phyloP scores from a whole-genome alignment of 1,284 basidiomycete genomes.

The Ustilago sp. region DNA sequence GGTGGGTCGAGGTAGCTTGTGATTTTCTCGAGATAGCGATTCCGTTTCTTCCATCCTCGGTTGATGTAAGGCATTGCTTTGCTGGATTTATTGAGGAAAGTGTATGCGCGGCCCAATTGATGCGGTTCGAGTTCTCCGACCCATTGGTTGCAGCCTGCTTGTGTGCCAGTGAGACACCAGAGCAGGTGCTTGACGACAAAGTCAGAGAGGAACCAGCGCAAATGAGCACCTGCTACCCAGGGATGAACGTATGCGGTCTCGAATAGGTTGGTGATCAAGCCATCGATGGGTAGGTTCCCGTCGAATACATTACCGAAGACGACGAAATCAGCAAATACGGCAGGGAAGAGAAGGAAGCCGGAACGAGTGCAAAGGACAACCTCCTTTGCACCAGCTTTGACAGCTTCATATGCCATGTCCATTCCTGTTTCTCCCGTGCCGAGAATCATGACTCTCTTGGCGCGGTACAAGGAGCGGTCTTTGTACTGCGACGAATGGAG shows the following conservation, averaged over 20 bases:
- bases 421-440: slow-evolving; percentile 76
- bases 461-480: slow-evolving; percentile 54
- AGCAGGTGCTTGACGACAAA: slow-evolving; percentile 76
- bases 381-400: slow-evolving; percentile 74
- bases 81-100: slow-evolving; percentile 71
- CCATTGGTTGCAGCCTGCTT: slow-evolving; percentile 79
- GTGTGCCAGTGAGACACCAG: slow-evolving; percentile 76
- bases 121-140: slow-evolving; percentile 76
- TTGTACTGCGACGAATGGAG: slow-evolving; percentile 61
- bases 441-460: slow-evolving; percentile 55
- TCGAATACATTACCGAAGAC: slow-evolving; percentile 74
- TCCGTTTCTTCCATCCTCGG: slow-evolving; percentile 73
- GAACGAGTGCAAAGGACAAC: slow-evolving; percentile 75
- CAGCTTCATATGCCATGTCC: slow-evolving; percentile 75
- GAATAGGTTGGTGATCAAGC: slow-evolving; percentile 75
- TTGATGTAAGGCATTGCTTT: slow-evolving; percentile 68
- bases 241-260: slow-evolving; percentile 74
- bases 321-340: slow-evolving; percentile 77
- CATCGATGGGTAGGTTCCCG: slow-evolving; percentile 75
- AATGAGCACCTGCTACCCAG: slow-evolving; percentile 73
- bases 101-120: slow-evolving; percentile 74
- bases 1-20: slow-evolving; percentile 71
- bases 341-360: slow-evolving; percentile 75
- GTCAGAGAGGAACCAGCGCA: slow-evolving; percentile 78
- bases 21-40: slow-evolving; percentile 65